phyloP scores from a whole-genome alignment of 768 basidiomycete species.

The Trametes maxima region DNA sequence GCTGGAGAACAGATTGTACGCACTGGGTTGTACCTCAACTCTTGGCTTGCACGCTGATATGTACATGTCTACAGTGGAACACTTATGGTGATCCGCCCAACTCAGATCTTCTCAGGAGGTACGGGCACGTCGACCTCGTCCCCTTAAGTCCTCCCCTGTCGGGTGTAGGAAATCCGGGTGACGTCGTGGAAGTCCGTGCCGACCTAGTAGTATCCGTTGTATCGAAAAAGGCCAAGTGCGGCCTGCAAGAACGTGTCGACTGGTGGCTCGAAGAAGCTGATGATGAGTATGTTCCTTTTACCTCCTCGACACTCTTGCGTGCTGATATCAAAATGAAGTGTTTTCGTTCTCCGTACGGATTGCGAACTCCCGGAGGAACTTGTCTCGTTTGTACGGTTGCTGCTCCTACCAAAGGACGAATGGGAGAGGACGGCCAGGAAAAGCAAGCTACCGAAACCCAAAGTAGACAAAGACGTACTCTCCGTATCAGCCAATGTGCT shows the following conservation, averaged over 20 bases:
- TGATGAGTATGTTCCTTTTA: conserved; percentile 68
- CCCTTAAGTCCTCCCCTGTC: conserved; percentile 45
- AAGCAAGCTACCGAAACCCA: conserved; percentile 75
- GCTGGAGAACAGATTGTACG: conserved; percentile 87
- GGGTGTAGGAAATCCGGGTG: conserved; percentile 70
- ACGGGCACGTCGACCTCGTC: conserved; percentile 88
- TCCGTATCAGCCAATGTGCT: conserved; percentile 52
- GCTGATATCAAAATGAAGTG: conserved; percentile 41
- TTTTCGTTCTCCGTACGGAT: conserved; percentile 57
- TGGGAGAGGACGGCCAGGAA: conserved; percentile 64
- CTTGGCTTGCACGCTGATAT: background rate
- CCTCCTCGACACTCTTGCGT: background rate
- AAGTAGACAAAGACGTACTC: conserved; percentile 51
- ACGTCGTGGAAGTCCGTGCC: conserved; percentile 77
- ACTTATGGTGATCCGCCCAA: conserved; percentile 95
- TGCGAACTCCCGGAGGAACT: conserved; percentile 56
- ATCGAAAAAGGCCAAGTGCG: conserved; percentile 21
- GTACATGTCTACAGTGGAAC: conserved; percentile 66
- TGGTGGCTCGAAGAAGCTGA: conserved; percentile 93
- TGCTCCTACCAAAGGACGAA: conserved; percentile 56
- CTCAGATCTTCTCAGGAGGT: conserved; percentile 88
- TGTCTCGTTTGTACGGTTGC: conserved; percentile 64
- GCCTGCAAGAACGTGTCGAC: conserved; percentile 68
- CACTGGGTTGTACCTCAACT: conserved; percentile 50
- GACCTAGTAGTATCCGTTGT: conserved; percentile 58